Evolutionary conservation across 257 asterid species (phyloP).

Genomic region (Solanum chiquidenum): DNA sequence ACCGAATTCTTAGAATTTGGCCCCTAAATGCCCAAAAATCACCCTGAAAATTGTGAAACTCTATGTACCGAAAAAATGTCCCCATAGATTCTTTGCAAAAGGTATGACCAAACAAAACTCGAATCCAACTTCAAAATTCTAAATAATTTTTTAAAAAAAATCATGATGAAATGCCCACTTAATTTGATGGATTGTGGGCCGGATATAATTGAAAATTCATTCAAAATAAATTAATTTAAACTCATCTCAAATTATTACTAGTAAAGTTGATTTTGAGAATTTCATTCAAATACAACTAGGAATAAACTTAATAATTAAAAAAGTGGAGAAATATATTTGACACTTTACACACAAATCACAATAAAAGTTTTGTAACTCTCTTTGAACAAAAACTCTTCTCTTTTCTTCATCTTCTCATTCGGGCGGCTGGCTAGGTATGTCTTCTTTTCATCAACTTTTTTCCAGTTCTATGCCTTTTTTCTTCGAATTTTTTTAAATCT

Average conservation of each 20-base stretch:
- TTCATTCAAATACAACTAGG: background rate
- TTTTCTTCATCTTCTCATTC: background rate
- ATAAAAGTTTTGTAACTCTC: background rate
- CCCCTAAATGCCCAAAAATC: background rate
- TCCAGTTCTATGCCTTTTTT: background rate
- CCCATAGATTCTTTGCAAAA: background rate
- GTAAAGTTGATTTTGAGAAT: background rate
- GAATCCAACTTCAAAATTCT: background rate
- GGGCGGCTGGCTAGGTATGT: background rate
- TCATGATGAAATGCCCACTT: no score
- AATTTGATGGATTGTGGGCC: background rate
- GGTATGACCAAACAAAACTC: background rate
- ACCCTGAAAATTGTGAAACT: background rate
- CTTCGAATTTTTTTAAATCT: background rate
- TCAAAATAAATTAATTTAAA: no score
- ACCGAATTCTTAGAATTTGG: background rate
- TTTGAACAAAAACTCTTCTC: background rate
- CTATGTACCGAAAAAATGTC: background rate
- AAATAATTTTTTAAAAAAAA: no score
- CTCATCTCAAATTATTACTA: no score
- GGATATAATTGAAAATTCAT: no score
- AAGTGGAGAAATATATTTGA: no score
- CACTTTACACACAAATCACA: background rate
- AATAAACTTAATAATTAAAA: background rate
- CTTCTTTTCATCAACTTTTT: background rate